Conservation (phyloP, 176 grass and related monocot genomes). For the Miscanthus lutarioriparius region DNA sequence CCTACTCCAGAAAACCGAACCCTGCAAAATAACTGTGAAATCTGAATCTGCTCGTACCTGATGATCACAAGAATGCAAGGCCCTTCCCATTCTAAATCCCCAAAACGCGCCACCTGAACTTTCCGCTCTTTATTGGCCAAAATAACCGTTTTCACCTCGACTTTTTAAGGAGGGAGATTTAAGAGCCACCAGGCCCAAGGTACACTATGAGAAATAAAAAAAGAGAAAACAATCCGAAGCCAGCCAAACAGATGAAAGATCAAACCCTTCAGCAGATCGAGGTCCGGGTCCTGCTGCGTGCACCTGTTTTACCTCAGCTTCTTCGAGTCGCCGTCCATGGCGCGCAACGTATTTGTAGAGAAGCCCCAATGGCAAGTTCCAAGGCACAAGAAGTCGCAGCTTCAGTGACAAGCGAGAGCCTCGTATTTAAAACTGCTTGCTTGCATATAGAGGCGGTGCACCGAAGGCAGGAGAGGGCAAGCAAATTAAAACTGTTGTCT, state of each 20-base stretch:
- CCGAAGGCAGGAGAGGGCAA: background rate
- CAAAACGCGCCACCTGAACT: background rate
- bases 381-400: slow-evolving; percentile 18
- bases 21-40: slow-evolving; percentile 29
- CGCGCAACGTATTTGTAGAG: slow-evolving; percentile 48
- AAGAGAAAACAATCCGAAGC: background rate
- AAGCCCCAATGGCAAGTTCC: slow-evolving; percentile 2
- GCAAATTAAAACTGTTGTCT: slow-evolving; percentile 24
- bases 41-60: background rate
- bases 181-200: background rate
- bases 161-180: background rate
- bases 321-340: slow-evolving; percentile 35
- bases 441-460: slow-evolving; percentile 33
- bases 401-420: slow-evolving; percentile 31
- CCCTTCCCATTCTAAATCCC: background rate
- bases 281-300: background rate
- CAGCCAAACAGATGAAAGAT: background rate
- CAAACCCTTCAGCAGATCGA: slow-evolving; percentile 31
- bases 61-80: background rate
- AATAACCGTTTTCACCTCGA: background rate
- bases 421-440: slow-evolving; percentile 43
- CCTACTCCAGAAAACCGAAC: slow-evolving; percentile 44
- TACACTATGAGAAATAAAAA: background rate
- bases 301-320: slow-evolving; percentile 29
- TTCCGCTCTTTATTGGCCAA: background rate